These are phyloP conservation scores for Pinus albicaulis DNA, from an alignment of 75 land plant genomes.

Conservation along the genomic window DNA sequence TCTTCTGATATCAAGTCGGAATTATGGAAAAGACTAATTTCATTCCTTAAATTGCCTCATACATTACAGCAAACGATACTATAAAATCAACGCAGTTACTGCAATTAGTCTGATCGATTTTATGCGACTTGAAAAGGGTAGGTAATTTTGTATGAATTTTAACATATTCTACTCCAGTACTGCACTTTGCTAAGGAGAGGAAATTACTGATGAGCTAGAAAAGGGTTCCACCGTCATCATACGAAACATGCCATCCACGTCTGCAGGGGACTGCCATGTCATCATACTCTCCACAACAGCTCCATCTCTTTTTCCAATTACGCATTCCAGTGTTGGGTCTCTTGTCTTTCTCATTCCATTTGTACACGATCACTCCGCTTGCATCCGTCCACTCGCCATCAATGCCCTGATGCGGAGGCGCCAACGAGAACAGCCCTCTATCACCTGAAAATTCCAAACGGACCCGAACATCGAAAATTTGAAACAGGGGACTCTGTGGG, in stretches of 20 bases:
- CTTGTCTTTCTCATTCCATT: constrained; percentile 57
- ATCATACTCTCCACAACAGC: constrained; percentile 68
- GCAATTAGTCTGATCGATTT: too few species aligned
- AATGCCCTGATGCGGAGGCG: constrained; percentile 81
- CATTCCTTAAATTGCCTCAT: too few species aligned
- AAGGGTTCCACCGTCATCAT: constrained; percentile 76
- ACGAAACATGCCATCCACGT: constrained; percentile 66
- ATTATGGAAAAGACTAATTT: too few species aligned
- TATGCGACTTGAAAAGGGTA: too few species aligned
- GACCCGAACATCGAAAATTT: too few species aligned
- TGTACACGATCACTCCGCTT: constrained; percentile 76
- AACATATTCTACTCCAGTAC: too few species aligned
- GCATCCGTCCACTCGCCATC: constrained; percentile 78
- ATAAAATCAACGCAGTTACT: too few species aligned
- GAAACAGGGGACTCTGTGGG: too few species aligned
- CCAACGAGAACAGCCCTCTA: constrained; percentile 55
- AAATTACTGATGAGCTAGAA: constrained; percentile 16
- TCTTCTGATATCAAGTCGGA: too few species aligned
- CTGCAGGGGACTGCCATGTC: constrained; percentile 58
- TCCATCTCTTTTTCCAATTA: constrained; percentile 84
- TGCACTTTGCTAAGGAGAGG: too few species aligned
- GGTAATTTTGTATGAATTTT: too few species aligned
- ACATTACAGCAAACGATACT: too few species aligned
- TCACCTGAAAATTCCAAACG: constrained; percentile 38
- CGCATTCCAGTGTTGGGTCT: constrained; percentile 69